These are phyloP conservation scores for Aspergillus fructus DNA, from an alignment of 2,329 filamentous ascomycete species.

Conservation along the genomic window DNA sequence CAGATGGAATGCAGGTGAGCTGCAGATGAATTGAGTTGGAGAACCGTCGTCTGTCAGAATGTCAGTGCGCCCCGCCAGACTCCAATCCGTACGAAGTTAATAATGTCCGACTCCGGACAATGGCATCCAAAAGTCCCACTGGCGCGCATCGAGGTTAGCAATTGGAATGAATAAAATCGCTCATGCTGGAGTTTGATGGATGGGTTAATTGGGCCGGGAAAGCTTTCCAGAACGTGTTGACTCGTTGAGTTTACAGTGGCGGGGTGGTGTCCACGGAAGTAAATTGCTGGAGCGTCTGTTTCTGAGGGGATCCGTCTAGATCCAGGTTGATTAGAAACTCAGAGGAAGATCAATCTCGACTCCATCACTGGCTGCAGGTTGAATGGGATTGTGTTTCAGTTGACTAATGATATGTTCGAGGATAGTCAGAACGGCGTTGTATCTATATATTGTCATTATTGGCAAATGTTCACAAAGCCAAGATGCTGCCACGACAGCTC, in stretches of 20 bases:
- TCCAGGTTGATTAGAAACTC: background rate
- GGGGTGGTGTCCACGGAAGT: no score
- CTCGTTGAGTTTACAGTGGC: no score
- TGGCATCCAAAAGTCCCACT: background rate
- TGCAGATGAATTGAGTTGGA: background rate
- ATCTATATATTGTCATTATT: no score
- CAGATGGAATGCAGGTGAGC: no score
- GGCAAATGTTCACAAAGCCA: no score
- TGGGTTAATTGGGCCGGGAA: background rate
- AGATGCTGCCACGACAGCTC: no score
- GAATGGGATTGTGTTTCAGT: background rate
- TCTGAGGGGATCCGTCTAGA: background rate
- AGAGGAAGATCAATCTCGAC: background rate
- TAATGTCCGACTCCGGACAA: background rate
- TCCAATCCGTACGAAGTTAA: background rate
- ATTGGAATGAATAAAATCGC: constrained; percentile 5
- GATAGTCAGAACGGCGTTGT: background rate
- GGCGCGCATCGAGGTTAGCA: background rate
- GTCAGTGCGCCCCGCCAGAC: background rate
- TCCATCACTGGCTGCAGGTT: background rate
- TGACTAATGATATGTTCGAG: background rate
- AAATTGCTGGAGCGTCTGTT: background rate
- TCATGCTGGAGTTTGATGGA: background rate
- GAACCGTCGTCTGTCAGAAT: background rate
- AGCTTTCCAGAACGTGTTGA: background rate